phyloP scores from a whole-genome alignment of 495 filamentous ascomycete genomes.

The Penicillium cinerascens region DNA sequence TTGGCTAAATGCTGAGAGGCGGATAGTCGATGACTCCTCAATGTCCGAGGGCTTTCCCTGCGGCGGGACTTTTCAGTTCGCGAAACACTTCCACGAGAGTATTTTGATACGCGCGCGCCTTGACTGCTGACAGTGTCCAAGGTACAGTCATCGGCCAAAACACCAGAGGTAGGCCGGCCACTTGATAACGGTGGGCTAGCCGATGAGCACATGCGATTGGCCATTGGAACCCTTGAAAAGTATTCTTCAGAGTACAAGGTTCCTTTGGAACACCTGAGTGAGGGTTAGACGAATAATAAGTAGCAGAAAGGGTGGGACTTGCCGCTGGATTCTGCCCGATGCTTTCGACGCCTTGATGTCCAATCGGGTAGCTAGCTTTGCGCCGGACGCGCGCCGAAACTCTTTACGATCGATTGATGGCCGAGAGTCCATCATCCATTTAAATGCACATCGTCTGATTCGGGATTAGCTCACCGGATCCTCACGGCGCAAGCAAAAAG shows the following conservation, averaged over 20 bases:
- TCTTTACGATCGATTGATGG: slow-evolving; percentile 1
- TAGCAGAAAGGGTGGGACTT: background rate
- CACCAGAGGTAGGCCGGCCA: slow-evolving; percentile 20
- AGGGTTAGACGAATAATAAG: slow-evolving; percentile 4
- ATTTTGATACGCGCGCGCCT: slow-evolving; percentile 11
- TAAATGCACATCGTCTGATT: slow-evolving; percentile 9
- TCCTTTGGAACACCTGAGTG: slow-evolving; percentile 9
- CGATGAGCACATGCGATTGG: slow-evolving; percentile 23
- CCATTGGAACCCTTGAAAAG: slow-evolving; percentile 17
- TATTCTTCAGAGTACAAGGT: slow-evolving; percentile 18
- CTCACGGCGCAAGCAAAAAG: background rate
- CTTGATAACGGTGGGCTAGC: slow-evolving; percentile 18
- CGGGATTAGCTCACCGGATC: background rate
- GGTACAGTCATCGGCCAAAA: slow-evolving; percentile 18
- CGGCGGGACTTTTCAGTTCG: slow-evolving; percentile 10
- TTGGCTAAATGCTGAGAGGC: background rate
- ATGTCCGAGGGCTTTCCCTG: slow-evolving; percentile 7
- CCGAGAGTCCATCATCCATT: slow-evolving; percentile 7
- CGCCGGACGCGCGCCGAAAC: background rate
- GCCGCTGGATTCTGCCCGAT: slow-evolving; percentile 2
- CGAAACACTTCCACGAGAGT: slow-evolving; percentile 8
- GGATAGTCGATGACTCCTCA: slow-evolving; percentile 9
- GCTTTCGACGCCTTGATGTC: slow-evolving; percentile 3
- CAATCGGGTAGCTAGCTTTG: slow-evolving; percentile 1
- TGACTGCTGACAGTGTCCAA: slow-evolving; percentile 24